Conservation (phyloP, 352 stramenopile genomes). For the Albugo candida region DNA sequence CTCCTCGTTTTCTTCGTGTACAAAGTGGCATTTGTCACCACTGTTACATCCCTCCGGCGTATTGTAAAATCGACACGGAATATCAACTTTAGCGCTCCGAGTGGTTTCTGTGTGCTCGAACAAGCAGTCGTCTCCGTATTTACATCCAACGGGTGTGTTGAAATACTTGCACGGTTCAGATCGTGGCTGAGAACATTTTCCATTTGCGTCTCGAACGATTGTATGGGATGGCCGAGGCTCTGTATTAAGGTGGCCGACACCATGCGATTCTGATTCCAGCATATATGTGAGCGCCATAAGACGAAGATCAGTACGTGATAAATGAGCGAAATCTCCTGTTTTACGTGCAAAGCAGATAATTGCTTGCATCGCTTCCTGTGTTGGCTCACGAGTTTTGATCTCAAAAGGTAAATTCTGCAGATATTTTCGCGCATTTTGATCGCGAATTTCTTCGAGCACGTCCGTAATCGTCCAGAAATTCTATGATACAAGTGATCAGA, state of each 20-base stretch:
- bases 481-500: constrained; percentile 4
- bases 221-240: constrained; percentile 47
- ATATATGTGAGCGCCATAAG: constrained; percentile 80
- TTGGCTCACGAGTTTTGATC: constrained; percentile 62
- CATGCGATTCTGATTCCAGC: constrained; percentile 59
- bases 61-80: constrained; percentile 62
- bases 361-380: constrained; percentile 49
- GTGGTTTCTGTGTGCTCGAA: constrained; percentile 50
- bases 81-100: constrained; percentile 35
- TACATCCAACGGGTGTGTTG: constrained; percentile 50
- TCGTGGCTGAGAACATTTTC: constrained; percentile 28
- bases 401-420: constrained; percentile 57
- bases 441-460: constrained; percentile 68
- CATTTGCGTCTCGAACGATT: constrained; percentile 35
- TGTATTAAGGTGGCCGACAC: constrained; percentile 41
- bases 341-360: constrained; percentile 71
- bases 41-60: constrained; percentile 48
- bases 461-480: constrained; percentile 78
- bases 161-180: constrained; percentile 61
- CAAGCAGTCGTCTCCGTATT: constrained; percentile 58
- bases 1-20: constrained; percentile 25
- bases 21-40: constrained; percentile 46
- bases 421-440: constrained; percentile 48
- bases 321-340: constrained; percentile 67
- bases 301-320: constrained; percentile 71